A percentile compares a stretch with the other conserved stretches of the same genome.
These are phyloP conservation scores for Chaetomium tenue DNA, from an alignment of 495 filamentous ascomycete species.

Conservation along the genomic window DNA sequence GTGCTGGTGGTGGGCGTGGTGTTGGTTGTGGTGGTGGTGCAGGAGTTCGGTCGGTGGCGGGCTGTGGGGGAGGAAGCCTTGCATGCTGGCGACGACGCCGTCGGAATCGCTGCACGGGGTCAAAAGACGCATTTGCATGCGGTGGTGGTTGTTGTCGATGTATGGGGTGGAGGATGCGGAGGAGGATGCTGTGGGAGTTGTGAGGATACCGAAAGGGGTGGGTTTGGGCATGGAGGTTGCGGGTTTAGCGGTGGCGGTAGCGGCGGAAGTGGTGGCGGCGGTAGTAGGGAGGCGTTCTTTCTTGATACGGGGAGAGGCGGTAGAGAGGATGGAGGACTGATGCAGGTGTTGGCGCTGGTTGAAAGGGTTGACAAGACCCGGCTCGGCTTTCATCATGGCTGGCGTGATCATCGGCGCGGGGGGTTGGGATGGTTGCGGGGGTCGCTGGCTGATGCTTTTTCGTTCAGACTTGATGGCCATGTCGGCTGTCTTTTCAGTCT, in stretches of 20 bases:
- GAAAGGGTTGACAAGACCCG: slow-evolving; percentile 5
- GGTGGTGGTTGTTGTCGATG: slow-evolving; percentile 22
- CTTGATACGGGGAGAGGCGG: slow-evolving; percentile 37
- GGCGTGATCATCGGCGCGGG: slow-evolving; percentile 15
- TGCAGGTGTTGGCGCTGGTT: slow-evolving; percentile 4
- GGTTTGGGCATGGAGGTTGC: slow-evolving; percentile 4
- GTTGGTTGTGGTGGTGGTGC: slow-evolving; percentile 14
- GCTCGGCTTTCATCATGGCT: slow-evolving; percentile 14
- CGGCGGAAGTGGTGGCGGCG: background rate
- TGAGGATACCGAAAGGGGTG: slow-evolving; percentile 9
- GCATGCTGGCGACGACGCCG: slow-evolving; percentile 24
- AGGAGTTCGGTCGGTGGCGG: slow-evolving; percentile 35
- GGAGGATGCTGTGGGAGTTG: slow-evolving; percentile 17
- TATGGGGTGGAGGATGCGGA: slow-evolving; percentile 27
- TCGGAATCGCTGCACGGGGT: slow-evolving; percentile 50
- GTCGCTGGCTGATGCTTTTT: background rate
- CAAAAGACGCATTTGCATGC: slow-evolving; percentile 36
- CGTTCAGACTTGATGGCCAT: slow-evolving; percentile 18
- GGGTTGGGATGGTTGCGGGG: slow-evolving; percentile 4
- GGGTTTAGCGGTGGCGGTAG: background rate
- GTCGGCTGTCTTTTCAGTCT: slow-evolving; percentile 29
- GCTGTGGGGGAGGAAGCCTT: slow-evolving; percentile 29
- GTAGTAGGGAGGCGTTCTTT: slow-evolving; percentile 28
- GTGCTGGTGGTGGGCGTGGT: slow-evolving; percentile 25
- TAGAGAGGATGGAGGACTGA: slow-evolving; percentile 3